Conservation (phyloP, 2,329 filamentous ascomycete genomes). For the Madurella mycetomatis region DNA sequence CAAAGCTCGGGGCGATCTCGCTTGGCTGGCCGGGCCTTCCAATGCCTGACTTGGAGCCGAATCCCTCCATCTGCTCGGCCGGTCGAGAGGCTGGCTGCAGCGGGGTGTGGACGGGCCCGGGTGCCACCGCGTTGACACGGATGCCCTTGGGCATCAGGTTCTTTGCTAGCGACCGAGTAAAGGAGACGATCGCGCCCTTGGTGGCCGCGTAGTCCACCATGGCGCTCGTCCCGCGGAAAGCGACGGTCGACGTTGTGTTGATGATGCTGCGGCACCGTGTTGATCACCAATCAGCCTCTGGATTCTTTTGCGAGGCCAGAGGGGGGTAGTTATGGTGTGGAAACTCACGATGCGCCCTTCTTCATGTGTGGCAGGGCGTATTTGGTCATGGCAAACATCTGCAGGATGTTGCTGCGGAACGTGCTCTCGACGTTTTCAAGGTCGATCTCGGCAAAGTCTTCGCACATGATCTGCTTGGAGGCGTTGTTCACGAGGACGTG, state of each 20-base stretch:
- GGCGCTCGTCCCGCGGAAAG: conserved; percentile 46
- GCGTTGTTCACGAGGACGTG: conserved; percentile 57
- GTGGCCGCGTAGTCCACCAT: conserved; percentile 55
- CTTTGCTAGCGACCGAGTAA: conserved; percentile 49
- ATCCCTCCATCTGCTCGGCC: conserved; percentile 42
- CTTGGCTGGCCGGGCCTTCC: conserved; percentile 41
- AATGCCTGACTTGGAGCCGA: conserved; percentile 36
- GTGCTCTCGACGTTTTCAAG: conserved; percentile 51
- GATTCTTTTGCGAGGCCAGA: too few relatives aligned
- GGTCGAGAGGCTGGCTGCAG: conserved; percentile 41
- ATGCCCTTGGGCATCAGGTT: conserved; percentile 54
- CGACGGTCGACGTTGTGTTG: conserved; percentile 51
- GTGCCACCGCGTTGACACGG: conserved; percentile 46
- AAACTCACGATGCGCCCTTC: conserved; percentile 37
- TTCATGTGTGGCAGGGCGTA: conserved; percentile 53
- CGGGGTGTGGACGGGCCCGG: conserved; percentile 42
- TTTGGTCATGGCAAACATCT: conserved; percentile 58
- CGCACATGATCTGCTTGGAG: conserved; percentile 50
- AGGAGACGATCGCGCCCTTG: conserved; percentile 55
- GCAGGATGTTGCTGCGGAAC: conserved; percentile 53
- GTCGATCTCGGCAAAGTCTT: conserved; percentile 50
- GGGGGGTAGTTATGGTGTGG: too few relatives aligned
- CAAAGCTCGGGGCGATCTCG: conserved; percentile 39
- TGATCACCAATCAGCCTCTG: not conserved
- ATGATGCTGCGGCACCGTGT: conserved; percentile 39